Conservation (phyloP, 192 early-diverging fungal species). For the Funneliformis geosporum region DNA sequence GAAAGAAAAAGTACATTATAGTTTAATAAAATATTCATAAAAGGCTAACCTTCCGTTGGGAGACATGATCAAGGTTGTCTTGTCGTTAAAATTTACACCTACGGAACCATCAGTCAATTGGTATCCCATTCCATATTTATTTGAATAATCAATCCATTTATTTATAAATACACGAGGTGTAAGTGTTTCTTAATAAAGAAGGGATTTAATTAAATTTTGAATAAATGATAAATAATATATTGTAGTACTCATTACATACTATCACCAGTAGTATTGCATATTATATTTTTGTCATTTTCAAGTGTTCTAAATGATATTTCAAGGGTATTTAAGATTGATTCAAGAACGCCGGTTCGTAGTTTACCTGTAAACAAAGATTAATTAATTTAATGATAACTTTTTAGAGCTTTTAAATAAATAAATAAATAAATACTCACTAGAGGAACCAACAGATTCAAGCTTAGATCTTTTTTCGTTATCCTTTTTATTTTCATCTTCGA, state of each 20-base stretch:
- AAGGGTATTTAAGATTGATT: neutral
- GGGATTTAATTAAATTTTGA: neutral
- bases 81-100: conserved; percentile 90
- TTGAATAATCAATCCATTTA: conserved; percentile 86
- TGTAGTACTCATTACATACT: neutral
- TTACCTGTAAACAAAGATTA: neutral
- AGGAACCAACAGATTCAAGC: neutral
- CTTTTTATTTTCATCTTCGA: neutral
- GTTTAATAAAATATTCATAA: too few relatives aligned
- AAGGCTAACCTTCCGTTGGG: conserved; percentile 57
- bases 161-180: conserved; percentile 67
- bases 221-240: neutral
- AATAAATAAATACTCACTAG: too few relatives aligned
- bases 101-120: conserved; percentile 79
- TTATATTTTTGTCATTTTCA: neutral
- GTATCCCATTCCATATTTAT: conserved; percentile 90
- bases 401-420: too few relatives aligned
- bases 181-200: neutral
- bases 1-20: neutral
- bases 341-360: neutral
- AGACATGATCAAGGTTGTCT: conserved; percentile 69
- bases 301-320: neutral
- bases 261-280: neutral
- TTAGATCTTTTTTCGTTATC: neutral
- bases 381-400: neutral